Base-by-base conservation (phyloP, 305 asterid genomes). In the Fraxinus albicans region DNA sequence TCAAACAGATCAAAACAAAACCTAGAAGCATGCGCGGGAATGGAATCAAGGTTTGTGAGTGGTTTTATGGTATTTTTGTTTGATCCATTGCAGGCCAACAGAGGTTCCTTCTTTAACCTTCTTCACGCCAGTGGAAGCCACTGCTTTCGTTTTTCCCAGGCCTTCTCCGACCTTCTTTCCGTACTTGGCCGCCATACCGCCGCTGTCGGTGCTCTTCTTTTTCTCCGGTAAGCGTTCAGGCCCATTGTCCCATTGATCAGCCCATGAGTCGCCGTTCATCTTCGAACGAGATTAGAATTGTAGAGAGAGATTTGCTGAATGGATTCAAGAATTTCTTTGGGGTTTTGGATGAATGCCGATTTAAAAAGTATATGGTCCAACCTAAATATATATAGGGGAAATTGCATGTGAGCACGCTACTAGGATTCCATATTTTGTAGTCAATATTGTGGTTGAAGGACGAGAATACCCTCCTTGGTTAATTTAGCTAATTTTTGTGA, bases 231-330 rank as follows among this genome's bases (percentile, higher is more conserved):
- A 82, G 7, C 89, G 89, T 27, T 91, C 89, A 7, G 84, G 9
- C 23, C 70, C 40, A 77, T 77, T 80, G 80, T 91, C 95, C 97
- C 97, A 93, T 55, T 93, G 97, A 86, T 93, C 97, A n/a, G 97
- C 97, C 97, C 95, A 93, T 79, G 95, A 90, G 2, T 89, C 83
- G 35, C 83, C 86, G 80, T 82, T 87, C 86, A 82, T 86, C 13
- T 63, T 77, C 19, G 1, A 13, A 12, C 1, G 9, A 44, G 9
- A 12, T 23, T 23, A 15, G 7, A 13, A 13, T 25, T 31, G 7
- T 6, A 7, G 5, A 44, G 36, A 5, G 73, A 77, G 50, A 31
- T 53, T 50, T 35, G 58, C 31, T 31, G 44, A 15, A 21, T 8
- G 55, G 55, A 13, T 44, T 44, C n/a, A 21, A 4, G 4, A n/a